Evolutionary conservation across 2,329 filamentous ascomycete species (phyloP).

Genomic region (Ceratocystis cacaofunesta): DNA sequence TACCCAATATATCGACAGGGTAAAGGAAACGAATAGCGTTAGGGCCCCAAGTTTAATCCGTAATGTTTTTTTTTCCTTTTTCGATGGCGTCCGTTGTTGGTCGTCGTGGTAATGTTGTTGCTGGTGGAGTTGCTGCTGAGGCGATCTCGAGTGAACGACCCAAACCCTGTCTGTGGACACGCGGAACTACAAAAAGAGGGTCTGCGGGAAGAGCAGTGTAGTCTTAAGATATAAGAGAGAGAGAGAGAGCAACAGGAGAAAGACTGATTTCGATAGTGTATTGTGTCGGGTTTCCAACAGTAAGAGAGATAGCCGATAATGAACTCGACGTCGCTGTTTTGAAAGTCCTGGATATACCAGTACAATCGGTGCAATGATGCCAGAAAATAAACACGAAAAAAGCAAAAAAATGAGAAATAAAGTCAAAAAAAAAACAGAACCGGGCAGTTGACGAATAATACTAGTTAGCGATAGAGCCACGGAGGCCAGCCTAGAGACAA

Average conservation of each 20-base stretch:
- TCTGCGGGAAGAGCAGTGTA: neutral
- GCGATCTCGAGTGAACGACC: too few relatives aligned
- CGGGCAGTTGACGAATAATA: neutral
- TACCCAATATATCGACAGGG: neutral
- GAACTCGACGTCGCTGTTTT: too few relatives aligned
- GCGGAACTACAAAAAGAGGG: neutral
- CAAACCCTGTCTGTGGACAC: neutral
- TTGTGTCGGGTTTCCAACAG: too few relatives aligned
- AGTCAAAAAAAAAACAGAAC: neutral
- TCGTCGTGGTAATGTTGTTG: neutral
- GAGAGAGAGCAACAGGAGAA: neutral
- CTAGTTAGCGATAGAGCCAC: constrained; percentile 1
- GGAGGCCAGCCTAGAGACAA: neutral
- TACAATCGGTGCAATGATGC: neutral
- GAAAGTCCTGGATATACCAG: too few relatives aligned
- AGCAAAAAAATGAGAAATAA: neutral
- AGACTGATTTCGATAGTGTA: too few relatives aligned
- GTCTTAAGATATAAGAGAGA: neutral
- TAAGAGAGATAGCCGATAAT: too few relatives aligned
- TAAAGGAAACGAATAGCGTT: neutral
- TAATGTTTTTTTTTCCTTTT: neutral
- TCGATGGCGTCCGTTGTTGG: neutral
- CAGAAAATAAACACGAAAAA: neutral
- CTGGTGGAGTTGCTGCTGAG: neutral
- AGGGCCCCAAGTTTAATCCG: neutral